A percentile compares a stretch with the other conserved stretches of the same genome.
These are phyloP conservation scores for Coemansia sp. DNA, from an alignment of 192 early-diverging fungal species.

Conservation along the genomic window DNA sequence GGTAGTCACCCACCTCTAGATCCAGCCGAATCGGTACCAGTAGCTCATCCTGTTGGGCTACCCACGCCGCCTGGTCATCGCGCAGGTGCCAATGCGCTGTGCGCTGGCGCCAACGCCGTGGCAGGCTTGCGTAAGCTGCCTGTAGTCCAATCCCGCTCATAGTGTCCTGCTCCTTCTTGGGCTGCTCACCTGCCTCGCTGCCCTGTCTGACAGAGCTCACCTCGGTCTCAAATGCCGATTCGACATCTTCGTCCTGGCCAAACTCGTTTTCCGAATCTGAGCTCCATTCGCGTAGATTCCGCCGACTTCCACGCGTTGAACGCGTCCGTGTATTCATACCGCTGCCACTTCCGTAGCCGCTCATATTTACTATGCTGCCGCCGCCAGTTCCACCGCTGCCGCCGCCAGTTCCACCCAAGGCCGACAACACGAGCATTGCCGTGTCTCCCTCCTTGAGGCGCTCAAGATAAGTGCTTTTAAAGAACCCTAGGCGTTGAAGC, in stretches of 20 bases:
- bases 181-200: conserved; percentile 34
- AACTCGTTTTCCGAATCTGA: conserved; percentile 52
- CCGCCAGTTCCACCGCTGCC: conserved; percentile 8
- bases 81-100: conserved; percentile 52
- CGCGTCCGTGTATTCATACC: conserved; percentile 39
- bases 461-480: conserved; percentile 46
- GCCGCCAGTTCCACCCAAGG: conserved; percentile 20
- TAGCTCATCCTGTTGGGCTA: conserved; percentile 67
- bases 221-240: conserved; percentile 47
- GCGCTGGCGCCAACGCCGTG: conserved; percentile 38
- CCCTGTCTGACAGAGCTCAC: conserved; percentile 39
- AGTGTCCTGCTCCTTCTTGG: conserved; percentile 19
- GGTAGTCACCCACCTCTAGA: conserved; percentile 82
- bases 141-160: conserved; percentile 51
- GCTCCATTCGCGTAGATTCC: conserved; percentile 54
- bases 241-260: conserved; percentile 37
- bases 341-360: conserved; percentile 12
- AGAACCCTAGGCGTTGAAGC: conserved; percentile 29
- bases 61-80: conserved; percentile 53
- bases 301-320: conserved; percentile 44
- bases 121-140: conserved; percentile 27
- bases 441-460: conserved; percentile 51
- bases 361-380: conserved; percentile 14
- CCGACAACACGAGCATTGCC: conserved; percentile 47
- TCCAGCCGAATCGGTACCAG: conserved; percentile 91